Conservation (phyloP, 2,329 filamentous ascomycete genomes). For the Ambrosiella cleistominuta region DNA sequence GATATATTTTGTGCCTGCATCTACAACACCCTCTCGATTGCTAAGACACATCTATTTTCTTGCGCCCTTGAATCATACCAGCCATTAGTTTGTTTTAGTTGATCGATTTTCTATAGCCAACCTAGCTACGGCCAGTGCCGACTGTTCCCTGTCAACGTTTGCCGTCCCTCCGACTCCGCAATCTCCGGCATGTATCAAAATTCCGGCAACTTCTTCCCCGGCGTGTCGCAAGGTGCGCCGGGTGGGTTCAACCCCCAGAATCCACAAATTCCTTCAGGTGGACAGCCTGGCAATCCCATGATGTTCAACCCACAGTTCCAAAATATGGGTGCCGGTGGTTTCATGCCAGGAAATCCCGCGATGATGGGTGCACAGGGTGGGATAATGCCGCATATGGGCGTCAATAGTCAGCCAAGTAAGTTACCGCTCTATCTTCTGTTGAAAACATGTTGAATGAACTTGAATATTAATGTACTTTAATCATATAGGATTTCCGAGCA, state of each 20-base stretch:
- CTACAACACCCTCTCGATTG: not conserved
- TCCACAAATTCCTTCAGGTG: slow-evolving; percentile 9
- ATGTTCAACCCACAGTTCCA: slow-evolving; percentile 12
- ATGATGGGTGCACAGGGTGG: slow-evolving; percentile 39
- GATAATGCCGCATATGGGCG: slow-evolving; percentile 47
- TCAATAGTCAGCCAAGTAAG: slow-evolving; percentile 27
- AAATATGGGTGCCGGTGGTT: slow-evolving; percentile 33
- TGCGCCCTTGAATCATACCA: not conserved
- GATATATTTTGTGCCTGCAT: not conserved
- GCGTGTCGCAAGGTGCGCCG: slow-evolving; percentile 8
- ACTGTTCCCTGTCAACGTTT: not conserved
- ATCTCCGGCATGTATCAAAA: slow-evolving; percentile 10
- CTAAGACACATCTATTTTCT: not conserved
- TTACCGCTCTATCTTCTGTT: not conserved
- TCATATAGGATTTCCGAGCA: slow-evolving; percentile 5
- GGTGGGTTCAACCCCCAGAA: slow-evolving; percentile 12
- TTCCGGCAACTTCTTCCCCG: slow-evolving; percentile 8
- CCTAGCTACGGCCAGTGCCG: not conserved
- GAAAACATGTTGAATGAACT: not conserved
- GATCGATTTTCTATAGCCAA: not conserved
- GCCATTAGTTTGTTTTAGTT: not conserved
- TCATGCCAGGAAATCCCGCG: slow-evolving; percentile 29
- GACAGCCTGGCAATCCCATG: slow-evolving; percentile 11
- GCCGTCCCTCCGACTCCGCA: not conserved
- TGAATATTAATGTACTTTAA: not conserved